Evolutionary conservation across 192 early-diverging fungal genomes (phyloP).

Genomic region (Piromyces sp.): DNA sequence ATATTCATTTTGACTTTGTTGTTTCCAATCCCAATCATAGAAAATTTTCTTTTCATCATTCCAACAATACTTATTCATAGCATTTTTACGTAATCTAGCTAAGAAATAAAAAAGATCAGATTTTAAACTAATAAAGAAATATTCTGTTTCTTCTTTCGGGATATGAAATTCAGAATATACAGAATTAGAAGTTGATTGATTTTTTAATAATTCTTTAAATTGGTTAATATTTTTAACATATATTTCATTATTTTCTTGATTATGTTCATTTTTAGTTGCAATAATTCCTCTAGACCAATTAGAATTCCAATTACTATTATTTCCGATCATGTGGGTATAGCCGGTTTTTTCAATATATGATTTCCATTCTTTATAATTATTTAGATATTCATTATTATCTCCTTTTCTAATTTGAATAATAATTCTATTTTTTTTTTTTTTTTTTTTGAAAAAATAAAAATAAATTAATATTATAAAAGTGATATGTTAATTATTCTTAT

Average conservation of each 20-base stretch:
- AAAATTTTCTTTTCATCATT: slow-evolving; percentile 57
- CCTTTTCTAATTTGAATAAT: neutral
- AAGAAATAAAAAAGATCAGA: slow-evolving; percentile 23
- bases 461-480: too few relatives aligned
- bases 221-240: neutral
- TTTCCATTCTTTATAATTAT: neutral
- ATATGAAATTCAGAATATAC: neutral
- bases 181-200: neutral
- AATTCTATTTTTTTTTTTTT: neutral
- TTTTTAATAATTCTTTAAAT: neutral
- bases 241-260: neutral
- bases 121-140: slow-evolving; percentile 20
- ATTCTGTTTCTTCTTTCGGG: neutral
- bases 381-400: neutral
- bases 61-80: slow-evolving; percentile 72
- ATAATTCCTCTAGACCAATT: neutral
- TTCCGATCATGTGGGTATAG: neutral
- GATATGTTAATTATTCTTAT: too few relatives aligned
- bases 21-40: slow-evolving; percentile 77
- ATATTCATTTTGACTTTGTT: slow-evolving; percentile 48
- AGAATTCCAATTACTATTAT: neutral
- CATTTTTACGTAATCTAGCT: slow-evolving; percentile 33
- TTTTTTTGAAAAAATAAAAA: too few relatives aligned
- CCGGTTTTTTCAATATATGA: neutral
- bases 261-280: neutral